These are phyloP conservation scores for Erysimum cheiranthoides DNA, from an alignment of 345 rosid species.

Conservation along the genomic window DNA sequence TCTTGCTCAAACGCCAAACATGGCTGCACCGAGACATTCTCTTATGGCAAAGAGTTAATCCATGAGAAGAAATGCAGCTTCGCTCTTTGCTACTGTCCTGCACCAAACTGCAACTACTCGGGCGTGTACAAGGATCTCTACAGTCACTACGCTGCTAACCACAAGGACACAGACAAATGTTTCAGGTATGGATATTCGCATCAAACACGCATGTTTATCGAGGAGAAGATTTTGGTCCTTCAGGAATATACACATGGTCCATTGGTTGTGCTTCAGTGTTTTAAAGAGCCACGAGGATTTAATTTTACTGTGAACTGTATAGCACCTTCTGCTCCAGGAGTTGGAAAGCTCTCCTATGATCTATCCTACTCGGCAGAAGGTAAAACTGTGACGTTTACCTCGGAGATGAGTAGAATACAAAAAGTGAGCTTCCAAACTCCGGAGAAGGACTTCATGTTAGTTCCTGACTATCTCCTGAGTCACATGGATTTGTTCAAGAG, in stretches of 20 bases:
- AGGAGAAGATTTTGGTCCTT: not conserved
- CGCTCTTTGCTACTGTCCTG: not conserved
- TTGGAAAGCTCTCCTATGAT: not conserved
- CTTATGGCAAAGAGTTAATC: not conserved
- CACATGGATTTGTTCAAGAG: not conserved
- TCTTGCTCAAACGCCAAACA: slow-evolving; percentile 12
- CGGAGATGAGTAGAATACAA: not conserved
- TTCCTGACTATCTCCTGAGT: not conserved
- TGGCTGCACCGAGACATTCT: not conserved
- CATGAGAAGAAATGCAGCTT: not conserved
- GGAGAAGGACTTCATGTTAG: not conserved
- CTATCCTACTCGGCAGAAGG: not conserved
- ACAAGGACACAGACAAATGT: not conserved
- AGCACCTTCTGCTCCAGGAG: slow-evolving; percentile 8
- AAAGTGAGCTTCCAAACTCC: not conserved
- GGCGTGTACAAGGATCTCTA: not conserved
- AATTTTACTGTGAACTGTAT: not conserved
- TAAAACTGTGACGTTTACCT: not conserved
- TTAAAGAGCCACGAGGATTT: not conserved
- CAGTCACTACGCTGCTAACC: not conserved
- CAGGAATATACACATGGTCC: not conserved
- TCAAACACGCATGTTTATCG: accelerated
- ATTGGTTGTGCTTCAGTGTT: slow-evolving; percentile 10
- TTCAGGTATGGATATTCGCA: not conserved
- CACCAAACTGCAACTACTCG: not conserved